phyloP scores from a whole-genome alignment of 345 rosid species.

The Euphorbia pulcherrima region DNA sequence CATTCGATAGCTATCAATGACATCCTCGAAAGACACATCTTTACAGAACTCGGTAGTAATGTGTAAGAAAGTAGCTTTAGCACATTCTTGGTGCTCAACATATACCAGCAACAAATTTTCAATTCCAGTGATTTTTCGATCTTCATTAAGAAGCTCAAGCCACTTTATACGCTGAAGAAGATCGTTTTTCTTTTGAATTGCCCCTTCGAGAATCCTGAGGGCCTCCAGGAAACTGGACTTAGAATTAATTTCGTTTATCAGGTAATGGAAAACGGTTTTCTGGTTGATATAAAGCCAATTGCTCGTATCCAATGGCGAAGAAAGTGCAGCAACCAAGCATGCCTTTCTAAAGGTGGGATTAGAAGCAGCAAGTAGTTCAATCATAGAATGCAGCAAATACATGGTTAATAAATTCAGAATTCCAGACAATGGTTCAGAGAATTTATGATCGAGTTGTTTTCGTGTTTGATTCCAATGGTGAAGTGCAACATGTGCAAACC shows the following conservation, averaged over 20 bases:
- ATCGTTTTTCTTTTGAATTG: conserved; percentile 31
- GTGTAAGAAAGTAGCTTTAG: conserved; percentile 30
- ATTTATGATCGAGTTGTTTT: conserved; percentile 5
- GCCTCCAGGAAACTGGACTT: no score
- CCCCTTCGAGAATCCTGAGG: conserved; percentile 27
- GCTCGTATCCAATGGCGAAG: conserved; percentile 19
- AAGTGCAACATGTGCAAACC: conserved; percentile 48
- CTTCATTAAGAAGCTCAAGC: conserved; percentile 37
- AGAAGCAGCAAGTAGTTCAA: conserved; percentile 34
- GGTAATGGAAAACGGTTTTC: conserved; percentile 29
- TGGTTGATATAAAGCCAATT: conserved; percentile 39
- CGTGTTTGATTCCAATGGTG: conserved; percentile 34
- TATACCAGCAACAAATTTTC: conserved; percentile 19
- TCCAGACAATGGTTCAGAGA: conserved; percentile 21
- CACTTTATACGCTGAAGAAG: conserved; percentile 39
- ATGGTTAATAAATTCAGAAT: conserved; percentile 25
- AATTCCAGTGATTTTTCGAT: conserved; percentile 18
- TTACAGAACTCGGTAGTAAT: conserved; percentile 42
- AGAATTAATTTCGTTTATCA: conserved; percentile 35
- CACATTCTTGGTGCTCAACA: conserved; percentile 24
- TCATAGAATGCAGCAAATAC: conserved; percentile 39
- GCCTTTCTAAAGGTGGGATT: conserved; percentile 48
- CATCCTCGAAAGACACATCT: conserved; percentile 37
- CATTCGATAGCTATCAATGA: conserved; percentile 25
- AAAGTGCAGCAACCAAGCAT: conserved; percentile 42